Base-by-base conservation (phyloP, 257 asterid species). In the Verbena officinalis region DNA sequence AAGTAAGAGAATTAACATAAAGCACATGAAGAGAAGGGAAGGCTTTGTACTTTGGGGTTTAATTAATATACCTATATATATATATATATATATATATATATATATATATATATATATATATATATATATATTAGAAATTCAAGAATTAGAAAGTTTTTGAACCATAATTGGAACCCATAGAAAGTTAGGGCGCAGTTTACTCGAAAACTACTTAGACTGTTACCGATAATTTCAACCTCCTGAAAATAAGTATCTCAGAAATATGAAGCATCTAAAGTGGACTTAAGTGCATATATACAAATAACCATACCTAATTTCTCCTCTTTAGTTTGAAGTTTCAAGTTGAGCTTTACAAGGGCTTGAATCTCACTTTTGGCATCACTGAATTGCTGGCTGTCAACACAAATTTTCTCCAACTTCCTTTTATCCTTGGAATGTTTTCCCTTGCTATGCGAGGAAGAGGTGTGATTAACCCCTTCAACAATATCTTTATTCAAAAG, bases 261-360 rank as follows among this genome's bases (percentile, higher is more conserved):
- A 34, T 43, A 40, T 43, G 43, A 65, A 52, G 60, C 67, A 70
- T 64, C 21, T n/a, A 6, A 12, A 12, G 20, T 45, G 16, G 22
- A 53, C 16, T 13, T 17, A 49, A 62, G 54, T 14, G 65, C 24
- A 48, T 13, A 58, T 45, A 55, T 42, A 40, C 9, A 16, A 60
- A 34, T 15, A 19, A 36, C n/a, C 62, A 3, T 78, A 88, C 96
- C 95, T 75, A 88, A 65, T 71, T 77, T 84, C 67, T 75, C 73
- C 42, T 69, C 83, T 64, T 44, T 74, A 22, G 75, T 64, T 58
- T 77, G 86, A 68, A 85, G 77, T 73, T 81, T 88, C 13, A 88
- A 74, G 81, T 86, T 85, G 74, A 88, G 87, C 86, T 83, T 88
- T 65, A 88, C 96, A 9, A 86, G 87, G 56, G 91, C 80, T 53